Conservation (phyloP, 176 grass and related monocot genomes). For the Avena eriantha region DNA sequence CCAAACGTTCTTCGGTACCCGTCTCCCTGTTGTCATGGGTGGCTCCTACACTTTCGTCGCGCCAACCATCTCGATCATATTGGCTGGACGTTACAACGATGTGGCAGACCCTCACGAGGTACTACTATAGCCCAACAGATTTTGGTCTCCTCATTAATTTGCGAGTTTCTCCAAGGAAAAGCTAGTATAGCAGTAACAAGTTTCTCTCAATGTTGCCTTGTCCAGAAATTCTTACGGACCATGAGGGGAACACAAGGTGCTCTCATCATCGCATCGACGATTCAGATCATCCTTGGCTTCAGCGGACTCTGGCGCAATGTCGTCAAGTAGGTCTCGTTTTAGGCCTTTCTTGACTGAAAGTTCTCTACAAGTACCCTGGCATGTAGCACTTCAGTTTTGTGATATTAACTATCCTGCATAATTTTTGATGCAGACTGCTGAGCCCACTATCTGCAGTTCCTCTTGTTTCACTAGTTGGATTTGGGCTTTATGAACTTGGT, state of each 20-base stretch:
- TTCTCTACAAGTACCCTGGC: not conserved
- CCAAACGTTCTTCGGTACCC: constrained; percentile 85
- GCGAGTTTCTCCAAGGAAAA: not conserved
- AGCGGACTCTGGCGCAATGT: constrained; percentile 97
- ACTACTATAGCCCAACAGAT: not conserved
- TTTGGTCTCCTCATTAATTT: not conserved
- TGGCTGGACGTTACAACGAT: constrained; percentile 80
- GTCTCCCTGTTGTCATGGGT: constrained; percentile 82
- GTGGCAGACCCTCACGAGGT: constrained; percentile 82
- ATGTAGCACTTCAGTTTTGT: constrained; percentile 20
- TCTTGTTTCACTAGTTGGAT: constrained; percentile 78
- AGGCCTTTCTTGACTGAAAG: not conserved
- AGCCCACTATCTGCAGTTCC: constrained; percentile 92
- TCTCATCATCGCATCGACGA: constrained; percentile 72
- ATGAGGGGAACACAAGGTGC: constrained; percentile 96
- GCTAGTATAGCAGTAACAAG: no score
- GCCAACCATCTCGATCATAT: constrained; percentile 93
- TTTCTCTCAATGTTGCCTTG: constrained; percentile 1
- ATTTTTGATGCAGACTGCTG: constrained; percentile 53
- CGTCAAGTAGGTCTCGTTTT: constrained; percentile 57
- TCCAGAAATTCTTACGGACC: constrained; percentile 87
- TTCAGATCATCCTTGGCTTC: constrained; percentile 96
- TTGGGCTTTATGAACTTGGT: constrained; percentile 97
- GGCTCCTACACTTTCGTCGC: constrained; percentile 81
- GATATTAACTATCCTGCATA: not conserved